These are phyloP conservation scores for Citrus maxima DNA, from an alignment of 345 rosid genomes.

Conservation along the genomic window DNA sequence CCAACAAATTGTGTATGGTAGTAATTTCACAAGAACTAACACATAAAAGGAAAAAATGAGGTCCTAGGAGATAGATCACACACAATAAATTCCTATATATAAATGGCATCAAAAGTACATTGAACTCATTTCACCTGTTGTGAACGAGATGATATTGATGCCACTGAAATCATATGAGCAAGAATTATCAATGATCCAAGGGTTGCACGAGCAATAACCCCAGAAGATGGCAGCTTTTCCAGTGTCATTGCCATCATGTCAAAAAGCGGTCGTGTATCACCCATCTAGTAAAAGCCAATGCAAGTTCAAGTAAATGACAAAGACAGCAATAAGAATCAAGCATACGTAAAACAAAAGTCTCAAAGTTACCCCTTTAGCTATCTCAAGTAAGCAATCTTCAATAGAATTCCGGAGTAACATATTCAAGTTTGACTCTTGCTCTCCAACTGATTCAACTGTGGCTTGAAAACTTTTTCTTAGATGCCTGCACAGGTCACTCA, in stretches of 20 bases:
- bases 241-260: conserved; percentile 82
- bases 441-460: conserved; percentile 59
- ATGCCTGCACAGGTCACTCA: conserved; percentile 92
- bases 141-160: conserved; percentile 44
- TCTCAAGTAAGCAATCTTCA: conserved; percentile 90
- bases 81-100: neutral
- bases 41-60: neutral
- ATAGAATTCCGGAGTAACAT: conserved; percentile 74
- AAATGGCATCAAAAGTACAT: neutral
- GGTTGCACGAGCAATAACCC: conserved; percentile 70
- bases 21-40: neutral
- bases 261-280: conserved; percentile 56
- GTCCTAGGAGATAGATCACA: neutral
- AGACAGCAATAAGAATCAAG: conserved; percentile 5
- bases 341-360: neutral
- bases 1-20: neutral
- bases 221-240: conserved; percentile 79
- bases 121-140: conserved; percentile 53
- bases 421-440: conserved; percentile 62
- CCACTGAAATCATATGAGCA: conserved; percentile 73
- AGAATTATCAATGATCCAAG: conserved; percentile 76
- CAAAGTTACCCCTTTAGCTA: conserved; percentile 71
- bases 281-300: conserved; percentile 35
- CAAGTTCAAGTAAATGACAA: conserved; percentile 11
- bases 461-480: conserved; percentile 87